phyloP scores from a whole-genome alignment of 345 rosid species.

The Corymbia maculata region DNA sequence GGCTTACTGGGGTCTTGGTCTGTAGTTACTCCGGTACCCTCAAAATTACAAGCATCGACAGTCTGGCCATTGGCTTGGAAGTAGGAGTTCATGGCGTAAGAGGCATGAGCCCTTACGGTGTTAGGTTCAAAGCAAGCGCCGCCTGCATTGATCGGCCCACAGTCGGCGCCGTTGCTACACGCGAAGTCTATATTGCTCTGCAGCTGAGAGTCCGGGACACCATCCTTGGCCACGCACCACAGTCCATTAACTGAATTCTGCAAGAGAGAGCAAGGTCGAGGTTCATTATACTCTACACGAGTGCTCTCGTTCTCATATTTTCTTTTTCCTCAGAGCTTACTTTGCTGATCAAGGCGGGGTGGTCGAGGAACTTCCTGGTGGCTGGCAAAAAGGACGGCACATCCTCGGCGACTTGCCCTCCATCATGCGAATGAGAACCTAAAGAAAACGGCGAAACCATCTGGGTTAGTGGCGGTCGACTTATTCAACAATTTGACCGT shows the following conservation, averaged over 20 bases:
- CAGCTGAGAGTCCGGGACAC: background rate
- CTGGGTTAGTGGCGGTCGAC: no score
- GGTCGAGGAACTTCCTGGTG: no score
- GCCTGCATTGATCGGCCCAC: background rate
- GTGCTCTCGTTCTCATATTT: no score
- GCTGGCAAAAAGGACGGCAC: no score
- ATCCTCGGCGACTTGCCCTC: no score
- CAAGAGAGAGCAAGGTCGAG: background rate
- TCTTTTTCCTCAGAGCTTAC: no score
- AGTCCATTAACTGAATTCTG: background rate
- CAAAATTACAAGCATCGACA: background rate
- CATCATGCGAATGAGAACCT: no score
- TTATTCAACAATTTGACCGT: no score
- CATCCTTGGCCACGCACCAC: background rate
- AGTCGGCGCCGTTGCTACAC: background rate
- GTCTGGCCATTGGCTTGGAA: background rate
- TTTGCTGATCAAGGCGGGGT: no score
- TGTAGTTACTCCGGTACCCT: constrained; percentile 18
- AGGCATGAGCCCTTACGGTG: background rate
- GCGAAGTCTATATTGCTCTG: background rate
- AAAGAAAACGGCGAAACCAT: no score
- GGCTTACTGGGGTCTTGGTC: constrained; percentile 35
- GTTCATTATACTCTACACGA: no score
- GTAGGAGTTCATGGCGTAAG: background rate
- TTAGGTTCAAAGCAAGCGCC: background rate